A percentile compares a stretch with the other conserved stretches of the same genome.
These are phyloP conservation scores for Musa balbisiana DNA, from an alignment of 202 grass and related monocot species.

Conservation along the genomic window DNA sequence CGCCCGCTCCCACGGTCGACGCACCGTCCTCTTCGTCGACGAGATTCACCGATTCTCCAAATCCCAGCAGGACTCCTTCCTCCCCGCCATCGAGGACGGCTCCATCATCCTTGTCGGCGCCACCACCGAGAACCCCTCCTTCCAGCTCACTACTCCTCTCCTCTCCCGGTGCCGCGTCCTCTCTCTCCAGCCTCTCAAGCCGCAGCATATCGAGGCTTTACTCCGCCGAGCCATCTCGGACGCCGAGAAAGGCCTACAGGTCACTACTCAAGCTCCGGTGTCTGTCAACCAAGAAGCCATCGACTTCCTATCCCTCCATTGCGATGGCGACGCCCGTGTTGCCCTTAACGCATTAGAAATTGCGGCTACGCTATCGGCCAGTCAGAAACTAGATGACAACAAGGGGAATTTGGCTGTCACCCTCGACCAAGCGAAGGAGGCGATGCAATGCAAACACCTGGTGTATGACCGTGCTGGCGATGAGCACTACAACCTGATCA, in stretches of 20 bases:
- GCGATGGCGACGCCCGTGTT: conserved; percentile 40
- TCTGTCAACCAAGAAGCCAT: conserved; percentile 21
- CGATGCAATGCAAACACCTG: conserved; percentile 48
- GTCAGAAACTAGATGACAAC: not conserved
- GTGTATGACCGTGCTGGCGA: conserved; percentile 38
- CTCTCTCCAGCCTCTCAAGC: conserved; percentile 29
- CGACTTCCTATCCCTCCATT: conserved; percentile 34
- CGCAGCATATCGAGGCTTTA: conserved; percentile 17
- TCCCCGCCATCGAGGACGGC: conserved; percentile 39
- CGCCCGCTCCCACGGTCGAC: conserved; percentile 4
- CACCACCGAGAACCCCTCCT: conserved; percentile 47
- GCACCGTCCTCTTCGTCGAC: conserved; percentile 38
- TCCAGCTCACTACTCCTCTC: conserved; percentile 40
- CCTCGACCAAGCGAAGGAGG: conserved; percentile 37
- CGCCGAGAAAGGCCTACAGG: conserved; percentile 21
- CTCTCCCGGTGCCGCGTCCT: conserved; percentile 41
- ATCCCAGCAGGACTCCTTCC: conserved; percentile 39
- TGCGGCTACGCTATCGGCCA: conserved; percentile 18
- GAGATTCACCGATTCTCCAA: conserved; percentile 43
- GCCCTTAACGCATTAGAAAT: conserved; percentile 39
- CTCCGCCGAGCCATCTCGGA: conserved; percentile 30
- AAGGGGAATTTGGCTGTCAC: conserved; percentile 15
- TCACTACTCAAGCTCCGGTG: conserved; percentile 22
- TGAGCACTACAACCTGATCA: conserved; percentile 47
- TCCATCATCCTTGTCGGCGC: conserved; percentile 29